Evolutionary conservation across 208 protist genomes (phyloP).

Genomic region (Novymonas esmeraldas): DNA sequence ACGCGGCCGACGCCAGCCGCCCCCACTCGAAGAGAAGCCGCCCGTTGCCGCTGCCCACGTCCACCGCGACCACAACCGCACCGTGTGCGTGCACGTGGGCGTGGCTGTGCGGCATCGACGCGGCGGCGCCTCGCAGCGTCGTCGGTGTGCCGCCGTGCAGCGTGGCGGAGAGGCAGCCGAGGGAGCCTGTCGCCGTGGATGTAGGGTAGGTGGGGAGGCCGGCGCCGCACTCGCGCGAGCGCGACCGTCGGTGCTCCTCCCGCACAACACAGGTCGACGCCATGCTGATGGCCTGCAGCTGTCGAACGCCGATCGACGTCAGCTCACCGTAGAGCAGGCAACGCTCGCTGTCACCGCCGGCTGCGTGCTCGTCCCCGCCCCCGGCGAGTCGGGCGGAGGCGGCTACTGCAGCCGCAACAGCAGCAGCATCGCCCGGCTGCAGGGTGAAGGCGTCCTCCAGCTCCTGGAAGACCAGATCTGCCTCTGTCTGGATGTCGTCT

Average conservation of each 20-base stretch:
- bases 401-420: neutral
- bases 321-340: slow-evolving; percentile 78
- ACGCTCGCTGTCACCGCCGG: slow-evolving; percentile 3
- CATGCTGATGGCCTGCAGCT: slow-evolving; percentile 48
- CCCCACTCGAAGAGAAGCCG: slow-evolving; percentile 81
- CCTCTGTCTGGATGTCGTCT: slow-evolving; percentile 57
- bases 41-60: slow-evolving; percentile 74
- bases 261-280: slow-evolving; percentile 17
- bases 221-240: slow-evolving; percentile 8
- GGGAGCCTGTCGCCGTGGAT: neutral
- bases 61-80: slow-evolving; percentile 42
- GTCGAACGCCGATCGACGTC: slow-evolving; percentile 64
- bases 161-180: neutral
- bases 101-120: neutral
- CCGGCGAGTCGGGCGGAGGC: too few relatives aligned
- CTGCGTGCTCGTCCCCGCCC: too few relatives aligned
- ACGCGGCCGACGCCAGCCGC: slow-evolving; percentile 41
- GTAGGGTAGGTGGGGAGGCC: neutral
- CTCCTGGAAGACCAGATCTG: slow-evolving; percentile 47
- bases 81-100: neutral
- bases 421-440: slow-evolving; percentile 32
- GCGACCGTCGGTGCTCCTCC: slow-evolving; percentile 12
- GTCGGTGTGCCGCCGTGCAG: neutral
- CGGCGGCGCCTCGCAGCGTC: neutral
- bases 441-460: slow-evolving; percentile 56